Evolutionary conservation across 257 asterid genomes (phyloP), one percentile per base, ranked within the genome.

Genomic region (Jacaranda copaia): DNA sequence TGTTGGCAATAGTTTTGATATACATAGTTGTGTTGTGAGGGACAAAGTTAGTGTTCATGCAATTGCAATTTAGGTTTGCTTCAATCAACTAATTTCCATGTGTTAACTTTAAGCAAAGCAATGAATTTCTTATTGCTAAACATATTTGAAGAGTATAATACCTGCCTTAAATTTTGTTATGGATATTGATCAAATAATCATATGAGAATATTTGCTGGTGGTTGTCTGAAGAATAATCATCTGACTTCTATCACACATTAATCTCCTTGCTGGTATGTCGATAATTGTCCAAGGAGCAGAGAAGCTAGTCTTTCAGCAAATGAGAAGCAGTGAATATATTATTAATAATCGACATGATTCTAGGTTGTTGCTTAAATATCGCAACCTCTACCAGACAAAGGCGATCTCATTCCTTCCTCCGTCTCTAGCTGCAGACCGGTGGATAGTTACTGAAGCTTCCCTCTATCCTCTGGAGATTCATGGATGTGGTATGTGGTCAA

Each of bases 1-100:
- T 36, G 6, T 61, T 36, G 76, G 65, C 69, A 18, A 73, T 59
- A 14, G 18, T 32, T 68, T 65, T 71, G 51, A 79, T 77, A 42
- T 71, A 45, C 32, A 62, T 51, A 57, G 40, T 62, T 70, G 19
- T 13, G 62, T 59, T 43, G 5, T 15, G 53, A 51, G 56, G 64
- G 59, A 13, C 52, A 70, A 25, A 25, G 48, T 72, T 25, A 81
- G 82, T 59, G 57, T 46, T 59, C 39, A 4, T 53, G 46, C 74
- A 7, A 9, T 53, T 52, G 57, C 55, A 64, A n/a, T 39, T 76
- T 14, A 66, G n/a, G 55, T 40, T 66, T 40, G 43, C 49, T 63
- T 49, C 20, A 67, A 55, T 48, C 70, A 19, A 64, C 74, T n/a
- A 42, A 25, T 58, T 64, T 74, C 16, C 39, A 8, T 77, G 68